These are phyloP conservation scores for Ophiostoma angusticollis DNA, from an alignment of 2,329 filamentous ascomycete genomes.

Conservation along the genomic window DNA sequence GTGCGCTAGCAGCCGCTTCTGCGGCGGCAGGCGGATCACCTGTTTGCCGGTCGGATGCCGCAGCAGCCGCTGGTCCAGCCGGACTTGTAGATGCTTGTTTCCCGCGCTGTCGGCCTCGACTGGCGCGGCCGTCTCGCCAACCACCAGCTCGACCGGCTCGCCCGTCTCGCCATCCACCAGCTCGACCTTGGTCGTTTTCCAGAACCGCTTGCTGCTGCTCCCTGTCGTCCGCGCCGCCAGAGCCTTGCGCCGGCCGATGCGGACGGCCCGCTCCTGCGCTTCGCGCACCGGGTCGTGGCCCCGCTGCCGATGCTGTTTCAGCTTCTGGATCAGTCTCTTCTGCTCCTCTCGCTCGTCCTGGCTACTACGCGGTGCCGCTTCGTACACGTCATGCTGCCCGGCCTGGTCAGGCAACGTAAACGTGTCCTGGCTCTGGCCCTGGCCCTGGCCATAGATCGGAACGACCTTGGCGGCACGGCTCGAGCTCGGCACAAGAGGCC, in stretches of 20 bases:
- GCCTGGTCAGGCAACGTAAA: conserved; percentile 47
- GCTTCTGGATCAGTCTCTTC: not conserved
- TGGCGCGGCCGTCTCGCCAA: conserved; percentile 38
- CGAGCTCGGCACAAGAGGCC: not conserved
- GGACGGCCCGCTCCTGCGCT: conserved; percentile 20
- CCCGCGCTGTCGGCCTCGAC: too few relatives aligned
- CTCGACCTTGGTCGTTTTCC: conserved; percentile 67
- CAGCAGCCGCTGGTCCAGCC: conserved; percentile 66
- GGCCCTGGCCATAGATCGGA: conserved; percentile 42
- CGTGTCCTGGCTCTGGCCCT: too few relatives aligned
- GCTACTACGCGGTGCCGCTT: too few relatives aligned
- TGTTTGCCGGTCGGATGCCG: conserved; percentile 62
- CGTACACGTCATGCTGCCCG: conserved; percentile 22
- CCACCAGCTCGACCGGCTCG: too few relatives aligned
- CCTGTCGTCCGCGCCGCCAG: conserved; percentile 35
- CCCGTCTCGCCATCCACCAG: conserved; percentile 45
- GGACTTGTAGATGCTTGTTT: conserved; percentile 28
- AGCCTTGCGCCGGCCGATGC: conserved; percentile 39
- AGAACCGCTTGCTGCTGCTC: conserved; percentile 49
- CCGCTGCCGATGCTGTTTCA: not conserved
- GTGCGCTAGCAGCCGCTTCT: conserved; percentile 69
- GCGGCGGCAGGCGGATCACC: conserved; percentile 56
- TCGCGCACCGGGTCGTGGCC: conserved; percentile 23
- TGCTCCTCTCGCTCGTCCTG: too few relatives aligned
- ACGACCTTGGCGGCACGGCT: conserved; percentile 30